Percentiles rank a stretch among this genome's conserved stretches.
Evolutionary conservation across 2,329 filamentous ascomycete genomes (phyloP).

Genomic region (Aspergillus costaricaensis): DNA sequence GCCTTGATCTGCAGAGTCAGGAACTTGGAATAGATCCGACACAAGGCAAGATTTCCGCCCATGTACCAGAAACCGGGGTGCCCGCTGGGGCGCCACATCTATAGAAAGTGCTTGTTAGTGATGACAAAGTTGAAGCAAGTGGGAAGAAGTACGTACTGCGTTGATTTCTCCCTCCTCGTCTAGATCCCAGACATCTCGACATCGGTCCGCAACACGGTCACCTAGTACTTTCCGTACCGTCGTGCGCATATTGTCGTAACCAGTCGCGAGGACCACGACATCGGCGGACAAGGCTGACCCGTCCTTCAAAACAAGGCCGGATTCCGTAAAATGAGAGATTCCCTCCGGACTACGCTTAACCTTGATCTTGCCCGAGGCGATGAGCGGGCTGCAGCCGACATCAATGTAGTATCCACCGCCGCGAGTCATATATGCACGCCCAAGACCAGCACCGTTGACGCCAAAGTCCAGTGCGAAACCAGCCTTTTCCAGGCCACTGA

Average conservation of each 20-base stretch:
- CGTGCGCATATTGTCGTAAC: conserved; percentile 68
- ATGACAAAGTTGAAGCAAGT: neutral
- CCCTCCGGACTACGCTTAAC: conserved; percentile 59
- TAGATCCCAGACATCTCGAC: conserved; percentile 63
- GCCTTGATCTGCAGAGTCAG: conserved; percentile 55
- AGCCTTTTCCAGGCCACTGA: conserved; percentile 50
- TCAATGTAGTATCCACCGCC: conserved; percentile 64
- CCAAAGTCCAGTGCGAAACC: conserved; percentile 50
- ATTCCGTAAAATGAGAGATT: conserved; percentile 53
- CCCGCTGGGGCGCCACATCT: conserved; percentile 59
- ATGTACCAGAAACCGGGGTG: conserved; percentile 68
- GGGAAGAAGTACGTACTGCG: conserved; percentile 34
- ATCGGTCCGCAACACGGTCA: conserved; percentile 59
- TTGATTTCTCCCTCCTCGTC: conserved; percentile 58
- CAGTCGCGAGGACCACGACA: conserved; percentile 64
- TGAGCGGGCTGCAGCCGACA: conserved; percentile 56
- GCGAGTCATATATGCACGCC: conserved; percentile 48
- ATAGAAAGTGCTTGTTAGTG: neutral
- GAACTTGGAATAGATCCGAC: conserved; percentile 60
- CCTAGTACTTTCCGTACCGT: conserved; percentile 65
- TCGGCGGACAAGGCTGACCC: conserved; percentile 61
- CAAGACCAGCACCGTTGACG: conserved; percentile 45
- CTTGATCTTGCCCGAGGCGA: conserved; percentile 61
- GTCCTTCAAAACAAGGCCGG: conserved; percentile 54
- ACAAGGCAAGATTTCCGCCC: conserved; percentile 65